phyloP scores from a whole-genome alignment of 352 stramenopile species.

The Phytopythium litorale region DNA sequence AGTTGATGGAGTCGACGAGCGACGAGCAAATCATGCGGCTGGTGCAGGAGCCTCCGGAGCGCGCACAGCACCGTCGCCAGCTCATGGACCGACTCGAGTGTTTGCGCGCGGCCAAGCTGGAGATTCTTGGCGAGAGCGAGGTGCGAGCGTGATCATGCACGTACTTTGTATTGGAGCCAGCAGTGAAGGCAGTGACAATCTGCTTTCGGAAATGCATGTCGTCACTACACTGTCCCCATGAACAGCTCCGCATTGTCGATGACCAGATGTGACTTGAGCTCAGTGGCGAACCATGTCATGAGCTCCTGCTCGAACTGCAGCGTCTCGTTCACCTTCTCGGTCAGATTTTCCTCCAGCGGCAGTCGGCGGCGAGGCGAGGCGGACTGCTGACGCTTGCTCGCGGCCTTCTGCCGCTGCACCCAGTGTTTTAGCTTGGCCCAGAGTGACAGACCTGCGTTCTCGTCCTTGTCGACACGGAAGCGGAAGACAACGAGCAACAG shows the following conservation, averaged over 20 bases:
- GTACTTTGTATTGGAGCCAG: not conserved
- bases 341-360: not conserved
- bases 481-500: constrained; percentile 51
- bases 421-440: not conserved
- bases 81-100: constrained; percentile 14
- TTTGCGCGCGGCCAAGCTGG: constrained; percentile 16
- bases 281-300: constrained; percentile 45
- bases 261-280: constrained; percentile 51
- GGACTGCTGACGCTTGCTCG: not conserved
- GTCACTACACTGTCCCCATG: constrained; percentile 16
- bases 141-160: not conserved
- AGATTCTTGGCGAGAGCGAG: constrained; percentile 14
- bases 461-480: constrained; percentile 28
- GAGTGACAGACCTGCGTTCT: constrained; percentile 1
- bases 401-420: not conserved
- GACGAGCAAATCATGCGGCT: constrained; percentile 32
- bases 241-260: constrained; percentile 35
- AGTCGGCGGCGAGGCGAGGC: not conserved
- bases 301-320: constrained; percentile 38
- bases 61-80: constrained; percentile 11
- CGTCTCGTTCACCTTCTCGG: constrained; percentile 17
- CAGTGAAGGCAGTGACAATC: no score
- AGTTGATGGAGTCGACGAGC: constrained; percentile 18
- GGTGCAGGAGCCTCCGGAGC: constrained; percentile 20
- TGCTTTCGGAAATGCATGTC: no score